Percentiles rank a stretch among this genome's conserved stretches.
Conservation (phyloP, 208 protist species). For the Leishmania aethiopica region DNA sequence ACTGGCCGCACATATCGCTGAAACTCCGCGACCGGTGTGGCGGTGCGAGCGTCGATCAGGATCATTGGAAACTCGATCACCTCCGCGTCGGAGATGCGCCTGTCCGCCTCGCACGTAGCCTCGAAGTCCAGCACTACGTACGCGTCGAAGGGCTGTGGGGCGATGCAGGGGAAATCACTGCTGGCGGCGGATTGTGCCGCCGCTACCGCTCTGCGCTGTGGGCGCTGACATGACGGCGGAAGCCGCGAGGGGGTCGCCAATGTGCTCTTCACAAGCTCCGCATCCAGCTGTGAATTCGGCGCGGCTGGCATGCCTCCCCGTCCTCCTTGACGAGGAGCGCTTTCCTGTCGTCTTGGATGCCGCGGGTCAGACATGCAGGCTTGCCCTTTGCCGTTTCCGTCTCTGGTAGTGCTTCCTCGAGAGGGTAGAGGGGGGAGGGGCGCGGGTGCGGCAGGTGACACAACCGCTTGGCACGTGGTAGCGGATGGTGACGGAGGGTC, state of each 20-base stretch:
- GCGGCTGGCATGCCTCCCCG: constrained; percentile 18
- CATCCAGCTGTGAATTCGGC: constrained; percentile 22
- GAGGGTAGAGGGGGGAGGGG: background rate
- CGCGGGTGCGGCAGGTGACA: background rate
- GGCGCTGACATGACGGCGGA: background rate
- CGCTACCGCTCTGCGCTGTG: background rate
- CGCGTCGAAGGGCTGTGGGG: constrained; percentile 39
- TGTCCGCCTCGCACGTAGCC: constrained; percentile 85
- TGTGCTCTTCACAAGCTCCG: constrained; percentile 11
- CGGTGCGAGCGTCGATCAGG: constrained; percentile 61
- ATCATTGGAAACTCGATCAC: constrained; percentile 93
- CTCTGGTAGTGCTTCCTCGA: background rate
- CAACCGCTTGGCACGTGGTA: background rate
- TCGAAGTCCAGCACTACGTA: constrained; percentile 96
- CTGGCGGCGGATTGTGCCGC: too few species aligned
- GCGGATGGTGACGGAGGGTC: background rate
- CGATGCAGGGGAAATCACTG: background rate
- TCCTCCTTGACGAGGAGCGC: background rate
- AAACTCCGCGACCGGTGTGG: constrained; percentile 66
- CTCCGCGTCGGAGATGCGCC: constrained; percentile 51
- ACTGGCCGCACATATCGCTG: constrained; percentile 90
- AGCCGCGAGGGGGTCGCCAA: background rate
- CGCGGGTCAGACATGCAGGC: background rate
- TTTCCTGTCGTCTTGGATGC: background rate
- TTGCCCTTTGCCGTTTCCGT: background rate